These are phyloP conservation scores for Pythium brachiatum DNA, from an alignment of 352 stramenopile genomes.

Conservation along the genomic window DNA sequence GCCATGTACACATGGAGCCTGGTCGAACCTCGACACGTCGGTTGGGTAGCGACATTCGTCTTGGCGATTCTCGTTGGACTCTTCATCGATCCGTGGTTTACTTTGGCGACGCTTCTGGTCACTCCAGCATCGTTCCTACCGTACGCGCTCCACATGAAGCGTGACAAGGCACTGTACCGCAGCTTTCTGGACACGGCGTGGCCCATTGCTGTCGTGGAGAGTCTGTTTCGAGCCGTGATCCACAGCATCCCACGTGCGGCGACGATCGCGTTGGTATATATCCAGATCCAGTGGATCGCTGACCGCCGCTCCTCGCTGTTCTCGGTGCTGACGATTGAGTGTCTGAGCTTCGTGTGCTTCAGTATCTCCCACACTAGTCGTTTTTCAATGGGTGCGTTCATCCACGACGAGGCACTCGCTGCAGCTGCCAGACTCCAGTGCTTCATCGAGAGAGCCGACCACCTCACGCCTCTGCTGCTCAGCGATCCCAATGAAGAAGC, in stretches of 20 bases:
- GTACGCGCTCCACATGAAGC: neutral
- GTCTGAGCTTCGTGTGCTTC: neutral
- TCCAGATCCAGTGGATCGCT: slow-evolving; percentile 3
- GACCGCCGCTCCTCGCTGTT: slow-evolving; percentile 1
- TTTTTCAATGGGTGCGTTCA: neutral
- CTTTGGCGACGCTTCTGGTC: neutral
- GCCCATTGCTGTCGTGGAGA: neutral
- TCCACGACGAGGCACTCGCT: neutral
- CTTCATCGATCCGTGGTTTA: slow-evolving; percentile 4
- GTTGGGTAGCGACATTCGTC: neutral
- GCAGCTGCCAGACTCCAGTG: neutral
- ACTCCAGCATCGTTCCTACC: neutral
- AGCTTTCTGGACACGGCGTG: neutral
- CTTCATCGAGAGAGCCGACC: neutral
- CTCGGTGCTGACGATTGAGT: neutral
- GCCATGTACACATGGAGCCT: neutral
- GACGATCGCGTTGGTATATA: neutral
- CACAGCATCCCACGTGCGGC: neutral
- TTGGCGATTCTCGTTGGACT: neutral
- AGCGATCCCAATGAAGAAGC: neutral
- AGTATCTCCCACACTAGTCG: neutral
- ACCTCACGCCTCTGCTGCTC: neutral
- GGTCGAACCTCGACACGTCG: neutral
- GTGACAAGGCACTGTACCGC: slow-evolving; percentile 6
- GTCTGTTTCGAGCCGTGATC: neutral